phyloP scores from a whole-genome alignment of 805 yeast species.

The Teunomyces panamensis region DNA sequence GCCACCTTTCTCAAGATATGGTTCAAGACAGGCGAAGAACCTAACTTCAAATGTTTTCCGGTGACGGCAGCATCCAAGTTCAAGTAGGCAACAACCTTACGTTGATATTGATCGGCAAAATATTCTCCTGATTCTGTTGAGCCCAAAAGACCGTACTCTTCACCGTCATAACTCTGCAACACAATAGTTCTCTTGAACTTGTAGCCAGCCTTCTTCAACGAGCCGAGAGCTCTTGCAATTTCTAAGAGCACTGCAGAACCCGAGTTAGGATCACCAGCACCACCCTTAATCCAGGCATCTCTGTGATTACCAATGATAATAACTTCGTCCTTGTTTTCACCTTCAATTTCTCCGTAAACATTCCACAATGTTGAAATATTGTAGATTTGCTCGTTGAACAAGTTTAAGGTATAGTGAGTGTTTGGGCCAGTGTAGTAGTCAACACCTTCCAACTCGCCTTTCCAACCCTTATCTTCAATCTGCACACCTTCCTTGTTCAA shows the following conservation, averaged over 20 bases:
- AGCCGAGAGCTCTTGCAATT: slow-evolving; percentile 42
- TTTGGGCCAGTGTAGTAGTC: slow-evolving; percentile 41
- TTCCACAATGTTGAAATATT: slow-evolving; percentile 42
- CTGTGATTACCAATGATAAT: slow-evolving; percentile 45
- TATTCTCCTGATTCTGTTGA: slow-evolving; percentile 57
- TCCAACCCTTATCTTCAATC: slow-evolving; percentile 27
- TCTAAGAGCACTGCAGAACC: slow-evolving; percentile 44
- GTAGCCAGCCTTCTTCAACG: slow-evolving; percentile 33
- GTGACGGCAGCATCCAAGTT: slow-evolving; percentile 51
- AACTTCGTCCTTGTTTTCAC: slow-evolving; percentile 36
- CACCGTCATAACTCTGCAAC: slow-evolving; percentile 42
- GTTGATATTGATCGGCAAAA: slow-evolving; percentile 36
- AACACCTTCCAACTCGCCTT: slow-evolving; percentile 39
- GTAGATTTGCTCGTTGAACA: slow-evolving; percentile 39
- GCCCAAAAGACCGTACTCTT: slow-evolving; percentile 51
- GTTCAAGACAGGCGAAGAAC: slow-evolving; percentile 57
- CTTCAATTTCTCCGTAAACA: slow-evolving; percentile 44
- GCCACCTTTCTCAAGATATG: slow-evolving; percentile 45
- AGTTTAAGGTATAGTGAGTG: slow-evolving; percentile 33
- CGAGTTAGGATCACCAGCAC: slow-evolving; percentile 47
- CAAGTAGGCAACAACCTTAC: slow-evolving; percentile 48
- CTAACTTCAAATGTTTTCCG: slow-evolving; percentile 48
- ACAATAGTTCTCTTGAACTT: slow-evolving; percentile 38
- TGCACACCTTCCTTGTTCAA: slow-evolving; percentile 37
- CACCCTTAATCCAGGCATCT: slow-evolving; percentile 49